These are phyloP conservation scores for Populus alba DNA, from an alignment of 345 rosid genomes.

Conservation along the genomic window DNA sequence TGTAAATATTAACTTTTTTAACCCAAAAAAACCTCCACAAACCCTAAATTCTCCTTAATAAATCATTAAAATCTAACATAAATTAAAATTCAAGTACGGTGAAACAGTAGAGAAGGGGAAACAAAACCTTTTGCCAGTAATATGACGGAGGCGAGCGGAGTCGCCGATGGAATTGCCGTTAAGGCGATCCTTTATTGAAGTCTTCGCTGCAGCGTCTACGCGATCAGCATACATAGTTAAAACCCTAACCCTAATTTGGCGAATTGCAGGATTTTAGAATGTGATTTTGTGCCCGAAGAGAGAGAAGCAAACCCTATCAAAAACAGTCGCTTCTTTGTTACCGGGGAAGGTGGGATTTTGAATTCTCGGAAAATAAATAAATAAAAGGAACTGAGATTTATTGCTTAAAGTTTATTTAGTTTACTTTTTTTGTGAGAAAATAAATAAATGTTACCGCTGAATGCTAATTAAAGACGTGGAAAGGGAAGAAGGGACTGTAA, in stretches of 20 bases:
- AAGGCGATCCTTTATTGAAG: slow-evolving; percentile 72
- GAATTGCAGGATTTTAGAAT: no score
- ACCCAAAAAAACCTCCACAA: neutral
- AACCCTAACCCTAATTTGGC: slow-evolving; percentile 43
- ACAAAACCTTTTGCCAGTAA: slow-evolving; percentile 79
- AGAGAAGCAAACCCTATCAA: neutral
- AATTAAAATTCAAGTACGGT: neutral
- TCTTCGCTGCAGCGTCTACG: slow-evolving; percentile 60
- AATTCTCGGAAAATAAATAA: neutral
- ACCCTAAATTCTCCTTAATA: neutral
- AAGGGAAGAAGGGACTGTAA: no score
- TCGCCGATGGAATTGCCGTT: slow-evolving; percentile 53
- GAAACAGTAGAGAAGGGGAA: neutral
- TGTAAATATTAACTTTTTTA: neutral
- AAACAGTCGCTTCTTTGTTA: no score
- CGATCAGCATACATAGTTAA: slow-evolving; percentile 86
- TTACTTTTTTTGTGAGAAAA: no score
- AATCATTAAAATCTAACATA: neutral
- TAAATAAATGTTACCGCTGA: no score
- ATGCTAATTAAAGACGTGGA: no score
- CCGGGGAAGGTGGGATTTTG: neutral
- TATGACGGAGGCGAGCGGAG: slow-evolving; percentile 49
- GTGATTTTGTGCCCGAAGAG: neutral
- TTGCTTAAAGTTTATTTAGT: no score
- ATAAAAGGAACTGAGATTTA: no score